A percentile compares a stretch with the other conserved stretches of the same genome.
Evolutionary conservation across 345 rosid species (phyloP).

Genomic region (Gossypium thurberi): DNA sequence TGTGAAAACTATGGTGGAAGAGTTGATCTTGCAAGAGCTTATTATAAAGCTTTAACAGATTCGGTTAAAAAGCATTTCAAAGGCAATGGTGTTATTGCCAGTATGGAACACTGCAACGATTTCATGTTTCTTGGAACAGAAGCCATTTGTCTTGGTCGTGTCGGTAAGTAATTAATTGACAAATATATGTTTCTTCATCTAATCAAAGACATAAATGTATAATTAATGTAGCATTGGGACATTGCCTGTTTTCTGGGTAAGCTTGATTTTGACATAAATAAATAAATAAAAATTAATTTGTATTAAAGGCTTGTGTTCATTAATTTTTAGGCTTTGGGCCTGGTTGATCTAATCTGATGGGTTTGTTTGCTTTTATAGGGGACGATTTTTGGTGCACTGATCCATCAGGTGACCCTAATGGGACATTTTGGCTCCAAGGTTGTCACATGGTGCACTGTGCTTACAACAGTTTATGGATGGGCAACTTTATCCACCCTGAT

Average conservation of each 20-base stretch:
- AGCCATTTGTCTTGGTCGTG: conserved; percentile 93
- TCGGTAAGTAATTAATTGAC: conserved; percentile 46
- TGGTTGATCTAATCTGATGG: not conserved
- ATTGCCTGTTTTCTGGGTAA: no score
- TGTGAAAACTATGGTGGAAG: conserved; percentile 87
- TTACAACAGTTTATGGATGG: conserved; percentile 99
- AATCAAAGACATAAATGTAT: no score
- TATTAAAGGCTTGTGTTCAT: no score
- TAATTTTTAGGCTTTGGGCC: not conserved
- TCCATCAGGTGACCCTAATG: conserved; percentile 94
- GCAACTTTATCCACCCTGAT: conserved; percentile 96
- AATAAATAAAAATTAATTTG: no score
- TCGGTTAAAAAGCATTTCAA: conserved; percentile 80
- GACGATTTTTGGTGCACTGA: conserved; percentile 99
- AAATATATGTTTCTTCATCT: no score
- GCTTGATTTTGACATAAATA: no score
- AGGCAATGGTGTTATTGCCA: conserved; percentile 93
- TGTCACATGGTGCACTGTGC: conserved; percentile 99
- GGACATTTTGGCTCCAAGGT: conserved; percentile 95
- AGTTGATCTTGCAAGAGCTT: conserved; percentile 81
- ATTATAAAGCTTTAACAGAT: conserved; percentile 66
- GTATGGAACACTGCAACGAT: conserved; percentile 98
- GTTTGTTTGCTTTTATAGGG: conserved; percentile 31
- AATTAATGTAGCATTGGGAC: no score
- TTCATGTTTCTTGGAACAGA: conserved; percentile 97